Conservation (phyloP, 805 yeast genomes). For the Starmerella stigmatis region DNA sequence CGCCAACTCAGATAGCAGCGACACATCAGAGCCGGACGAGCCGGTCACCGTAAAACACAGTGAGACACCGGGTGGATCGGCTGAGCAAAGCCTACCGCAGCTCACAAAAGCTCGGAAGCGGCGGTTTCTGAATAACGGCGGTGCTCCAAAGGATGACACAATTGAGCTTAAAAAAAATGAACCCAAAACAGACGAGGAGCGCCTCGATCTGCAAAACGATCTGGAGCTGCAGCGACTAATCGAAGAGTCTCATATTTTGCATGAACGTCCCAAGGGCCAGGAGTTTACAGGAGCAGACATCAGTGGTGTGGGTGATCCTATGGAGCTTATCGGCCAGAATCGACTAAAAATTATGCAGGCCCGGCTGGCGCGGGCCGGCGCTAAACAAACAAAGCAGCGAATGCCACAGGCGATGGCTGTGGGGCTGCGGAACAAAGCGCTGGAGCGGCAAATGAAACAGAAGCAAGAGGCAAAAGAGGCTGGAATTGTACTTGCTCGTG, state of each 20-base stretch:
- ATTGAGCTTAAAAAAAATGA: constrained; percentile 4
- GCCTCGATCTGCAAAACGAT: constrained; percentile 52
- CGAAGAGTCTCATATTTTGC: constrained; percentile 55
- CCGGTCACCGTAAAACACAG: constrained; percentile 31
- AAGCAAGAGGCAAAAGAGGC: constrained; percentile 79
- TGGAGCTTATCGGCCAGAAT: constrained; percentile 33
- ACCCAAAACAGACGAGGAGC: constrained; percentile 29
- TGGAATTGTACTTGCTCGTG: constrained; percentile 71
- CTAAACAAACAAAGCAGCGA: constrained; percentile 43
- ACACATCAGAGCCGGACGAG: constrained; percentile 12
- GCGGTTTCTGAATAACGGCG: constrained; percentile 23
- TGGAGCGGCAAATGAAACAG: constrained; percentile 39
- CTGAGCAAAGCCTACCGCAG: background rate
- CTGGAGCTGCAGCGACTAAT: constrained; percentile 56
- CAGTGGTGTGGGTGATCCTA: constrained; percentile 26
- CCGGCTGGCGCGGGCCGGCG: constrained; percentile 31
- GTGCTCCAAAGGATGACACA: constrained; percentile 28
- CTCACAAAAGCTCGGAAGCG: constrained; percentile 23
- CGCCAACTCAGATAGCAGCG: too few relatives aligned
- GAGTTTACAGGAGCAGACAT: constrained; percentile 30
- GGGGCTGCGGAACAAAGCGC: constrained; percentile 60
- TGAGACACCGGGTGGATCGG: constrained; percentile 24
- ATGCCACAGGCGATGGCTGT: constrained; percentile 85
- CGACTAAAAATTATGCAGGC: constrained; percentile 32
- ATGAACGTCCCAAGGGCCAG: constrained; percentile 26